Evolutionary conservation across 2,329 filamentous ascomycete species (phyloP).

Genomic region (Cyanodermella asteris): DNA sequence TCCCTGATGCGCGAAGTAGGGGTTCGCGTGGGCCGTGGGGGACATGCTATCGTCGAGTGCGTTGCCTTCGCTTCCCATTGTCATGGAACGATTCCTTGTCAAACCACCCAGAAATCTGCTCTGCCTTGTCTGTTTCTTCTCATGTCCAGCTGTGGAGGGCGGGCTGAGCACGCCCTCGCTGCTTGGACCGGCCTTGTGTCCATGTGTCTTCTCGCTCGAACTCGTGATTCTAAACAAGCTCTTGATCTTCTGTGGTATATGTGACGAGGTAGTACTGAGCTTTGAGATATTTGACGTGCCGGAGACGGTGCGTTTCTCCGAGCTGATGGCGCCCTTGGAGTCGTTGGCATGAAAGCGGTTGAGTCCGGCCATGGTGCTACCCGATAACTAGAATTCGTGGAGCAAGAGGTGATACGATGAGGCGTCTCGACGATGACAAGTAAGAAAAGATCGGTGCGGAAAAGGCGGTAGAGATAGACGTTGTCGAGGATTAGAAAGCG

Average conservation of each 20-base stretch:
- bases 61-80: constrained; percentile 82
- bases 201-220: no score
- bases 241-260: constrained; percentile 42
- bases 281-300: constrained; percentile 11
- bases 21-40: constrained; percentile 84
- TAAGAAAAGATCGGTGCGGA: not conserved
- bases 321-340: constrained; percentile 3
- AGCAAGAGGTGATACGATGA: not conserved
- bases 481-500: no score
- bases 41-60: constrained; percentile 72
- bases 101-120: constrained; percentile 77
- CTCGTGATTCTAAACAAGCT: constrained; percentile 48
- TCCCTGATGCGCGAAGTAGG: constrained; percentile 92
- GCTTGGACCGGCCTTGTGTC: constrained; percentile 20
- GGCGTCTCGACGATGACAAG: not conserved
- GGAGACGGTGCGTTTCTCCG: constrained; percentile 8
- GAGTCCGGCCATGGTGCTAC: constrained; percentile 7
- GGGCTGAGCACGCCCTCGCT: constrained; percentile 21
- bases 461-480: no score
- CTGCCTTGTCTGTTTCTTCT: constrained; percentile 56
- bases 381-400: not conserved
- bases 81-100: constrained; percentile 69
- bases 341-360: constrained; percentile 6
- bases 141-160: constrained; percentile 36
- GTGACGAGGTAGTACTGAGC: constrained; percentile 25